phyloP scores from a whole-genome alignment of 1,284 basidiomycete species.

The Apiotrichum mycotoxinovorans region DNA sequence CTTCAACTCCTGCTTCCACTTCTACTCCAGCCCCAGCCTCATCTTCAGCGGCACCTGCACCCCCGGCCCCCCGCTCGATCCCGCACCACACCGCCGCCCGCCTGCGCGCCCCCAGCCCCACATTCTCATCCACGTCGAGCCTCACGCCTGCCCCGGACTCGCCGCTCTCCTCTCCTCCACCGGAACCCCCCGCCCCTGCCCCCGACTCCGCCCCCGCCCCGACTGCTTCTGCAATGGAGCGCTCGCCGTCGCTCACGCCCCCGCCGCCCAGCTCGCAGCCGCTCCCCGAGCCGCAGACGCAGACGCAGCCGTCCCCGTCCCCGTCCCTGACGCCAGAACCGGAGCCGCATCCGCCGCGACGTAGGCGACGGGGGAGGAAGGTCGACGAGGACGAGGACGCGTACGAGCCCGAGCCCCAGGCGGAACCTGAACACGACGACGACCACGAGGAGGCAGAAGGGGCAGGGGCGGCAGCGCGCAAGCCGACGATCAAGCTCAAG shows the following conservation, averaged over 20 bases:
- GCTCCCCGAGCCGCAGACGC: neutral
- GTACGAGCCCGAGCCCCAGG: neutral
- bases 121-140: neutral
- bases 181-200: neutral
- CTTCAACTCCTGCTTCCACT: too few species aligned
- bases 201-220: too few species aligned
- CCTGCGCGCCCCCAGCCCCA: neutral
- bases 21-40: neutral
- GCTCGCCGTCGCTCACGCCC: too few species aligned
- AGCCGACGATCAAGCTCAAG: conserved; percentile 9
- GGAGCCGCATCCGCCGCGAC: neutral
- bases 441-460: neutral
- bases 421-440: neutral
- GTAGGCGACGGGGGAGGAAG: neutral
- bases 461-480: neutral
- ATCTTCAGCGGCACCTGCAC: neutral
- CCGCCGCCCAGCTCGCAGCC: neutral
- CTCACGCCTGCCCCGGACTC: conserved; percentile 3
- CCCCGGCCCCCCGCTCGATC: too few species aligned
- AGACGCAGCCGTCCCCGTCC: neutral
- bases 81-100: neutral
- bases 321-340: neutral
- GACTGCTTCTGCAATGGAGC: neutral
- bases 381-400: neutral
- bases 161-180: neutral